Conservation (phyloP, 768 basidiomycete genomes). For the Mycena maculata region DNA sequence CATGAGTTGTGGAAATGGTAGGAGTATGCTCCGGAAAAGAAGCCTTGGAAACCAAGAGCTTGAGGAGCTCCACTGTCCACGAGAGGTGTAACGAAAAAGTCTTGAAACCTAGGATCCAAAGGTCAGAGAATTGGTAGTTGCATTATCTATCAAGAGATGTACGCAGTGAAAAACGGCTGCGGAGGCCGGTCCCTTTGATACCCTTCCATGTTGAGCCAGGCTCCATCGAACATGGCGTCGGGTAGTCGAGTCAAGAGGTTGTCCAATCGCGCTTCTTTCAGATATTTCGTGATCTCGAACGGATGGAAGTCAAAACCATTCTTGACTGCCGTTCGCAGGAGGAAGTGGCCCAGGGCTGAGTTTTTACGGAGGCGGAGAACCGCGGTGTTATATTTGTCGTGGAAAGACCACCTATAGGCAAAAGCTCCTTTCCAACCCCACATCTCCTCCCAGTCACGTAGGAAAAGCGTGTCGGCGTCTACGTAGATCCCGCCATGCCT, state of each 20-base stretch:
- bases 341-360: slow-evolving; percentile 90
- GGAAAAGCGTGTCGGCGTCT: slow-evolving; percentile 94
- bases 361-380: slow-evolving; percentile 93
- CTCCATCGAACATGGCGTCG: slow-evolving; percentile 95
- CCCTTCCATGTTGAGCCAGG: slow-evolving; percentile 94
- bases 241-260: slow-evolving; percentile 89
- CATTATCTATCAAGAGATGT: slow-evolving; percentile 37
- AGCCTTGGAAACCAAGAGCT: slow-evolving; percentile 91
- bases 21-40: slow-evolving; percentile 95
- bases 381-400: slow-evolving; percentile 85
- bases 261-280: slow-evolving; percentile 89
- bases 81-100: slow-evolving; percentile 87
- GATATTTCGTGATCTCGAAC: slow-evolving; percentile 92
- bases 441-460: slow-evolving; percentile 98
- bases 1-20: slow-evolving; percentile 98
- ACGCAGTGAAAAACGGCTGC: slow-evolving; percentile 95
- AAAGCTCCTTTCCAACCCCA: slow-evolving; percentile 99
- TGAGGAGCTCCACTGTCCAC: slow-evolving; percentile 84
- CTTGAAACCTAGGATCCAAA: slow-evolving; percentile 70
- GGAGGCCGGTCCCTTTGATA: slow-evolving; percentile 94
- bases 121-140: neutral
- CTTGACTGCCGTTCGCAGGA: slow-evolving; percentile 94
- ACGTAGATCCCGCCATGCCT: slow-evolving; percentile 97
- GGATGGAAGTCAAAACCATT: slow-evolving; percentile 97
- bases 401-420: slow-evolving; percentile 84